Evolutionary conservation across 169 alveolate genomes (phyloP), one percentile per base, ranked within the genome.

Genomic region (Amoebophrya sp.): DNA sequence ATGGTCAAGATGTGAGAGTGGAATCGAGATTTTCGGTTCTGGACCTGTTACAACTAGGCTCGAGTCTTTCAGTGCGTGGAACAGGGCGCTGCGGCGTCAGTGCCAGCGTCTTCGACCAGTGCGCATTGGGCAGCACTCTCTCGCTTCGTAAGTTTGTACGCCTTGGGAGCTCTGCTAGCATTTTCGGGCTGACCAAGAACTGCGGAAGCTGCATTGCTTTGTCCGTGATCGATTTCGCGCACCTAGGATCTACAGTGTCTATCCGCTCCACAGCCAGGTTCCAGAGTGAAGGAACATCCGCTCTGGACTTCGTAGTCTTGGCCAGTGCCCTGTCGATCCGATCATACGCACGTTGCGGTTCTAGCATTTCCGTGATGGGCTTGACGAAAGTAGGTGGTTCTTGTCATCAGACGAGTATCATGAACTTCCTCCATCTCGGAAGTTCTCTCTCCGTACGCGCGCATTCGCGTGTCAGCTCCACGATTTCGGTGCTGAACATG

Each of bases 161-260:
- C 12, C 23, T 89, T 6, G 90, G 90, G 23, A 89, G 90, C 90
- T 29, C 90, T 0, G 53, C 39, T 10, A 34, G 53, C 33, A 47
- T 89, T 3, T 89, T 89, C 18, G 90, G 90, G 53, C 40, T 89
- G 53, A 38, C 40, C 41, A 33, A 89, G 18, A 36, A 89, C 41
- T 89, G 18, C 47, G 90, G 90, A 0, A 89, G 90, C 23, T n/a
- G 53, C 90, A 3, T n/a, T 10, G 6, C 41, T 2, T 29, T 89
- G 41, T 89, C 90, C 47, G 33, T 89, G 41, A 2, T 36, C 29
- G 90, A 40, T 10, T 34, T 26, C 53, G 34, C 40, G 41, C 33
- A 33, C 24, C 90, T 89, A n/a, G 90, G 90, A 41, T 89, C 90
- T 23, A 36, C 90, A 1, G 90, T 89, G 41, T 89, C 90, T 29